These are phyloP conservation scores for Boletus sp. DNA, from an alignment of 768 basidiomycete species.

Conservation along the genomic window DNA sequence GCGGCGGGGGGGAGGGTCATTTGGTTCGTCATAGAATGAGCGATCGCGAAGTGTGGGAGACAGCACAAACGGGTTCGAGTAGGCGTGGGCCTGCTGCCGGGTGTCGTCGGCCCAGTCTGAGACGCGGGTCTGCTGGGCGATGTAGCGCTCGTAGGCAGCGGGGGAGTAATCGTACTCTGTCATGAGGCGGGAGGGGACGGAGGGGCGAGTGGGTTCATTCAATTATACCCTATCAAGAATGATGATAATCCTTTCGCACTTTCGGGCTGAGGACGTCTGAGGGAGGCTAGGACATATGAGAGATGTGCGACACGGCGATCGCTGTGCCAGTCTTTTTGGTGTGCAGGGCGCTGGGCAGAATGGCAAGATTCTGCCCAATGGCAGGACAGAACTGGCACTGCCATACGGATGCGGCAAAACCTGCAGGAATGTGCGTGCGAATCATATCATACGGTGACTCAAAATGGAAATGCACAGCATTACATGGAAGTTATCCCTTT, in stretches of 20 bases:
- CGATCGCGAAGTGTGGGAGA: constrained; percentile 32
- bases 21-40: constrained; percentile 25
- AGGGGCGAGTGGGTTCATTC: not conserved
- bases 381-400: no score
- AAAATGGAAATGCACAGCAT: no score
- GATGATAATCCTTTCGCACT: not conserved
- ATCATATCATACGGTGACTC: no score
- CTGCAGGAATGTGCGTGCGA: no score
- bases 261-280: no score
- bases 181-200: constrained; percentile 34
- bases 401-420: no score
- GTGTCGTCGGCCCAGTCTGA: constrained; percentile 52
- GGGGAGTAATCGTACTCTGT: constrained; percentile 64
- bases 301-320: no score
- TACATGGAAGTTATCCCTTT: no score
- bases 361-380: no score
- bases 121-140: constrained; percentile 48
- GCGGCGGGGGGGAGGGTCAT: not conserved
- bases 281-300: no score
- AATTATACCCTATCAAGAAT: constrained; percentile 9
- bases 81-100: constrained; percentile 24
- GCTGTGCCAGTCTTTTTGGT: no score
- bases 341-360: no score
- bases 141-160: constrained; percentile 47
- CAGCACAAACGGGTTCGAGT: constrained; percentile 29